Base-by-base conservation (phyloP, 192 early-diverging fungal species). In the Endogone sp. region DNA sequence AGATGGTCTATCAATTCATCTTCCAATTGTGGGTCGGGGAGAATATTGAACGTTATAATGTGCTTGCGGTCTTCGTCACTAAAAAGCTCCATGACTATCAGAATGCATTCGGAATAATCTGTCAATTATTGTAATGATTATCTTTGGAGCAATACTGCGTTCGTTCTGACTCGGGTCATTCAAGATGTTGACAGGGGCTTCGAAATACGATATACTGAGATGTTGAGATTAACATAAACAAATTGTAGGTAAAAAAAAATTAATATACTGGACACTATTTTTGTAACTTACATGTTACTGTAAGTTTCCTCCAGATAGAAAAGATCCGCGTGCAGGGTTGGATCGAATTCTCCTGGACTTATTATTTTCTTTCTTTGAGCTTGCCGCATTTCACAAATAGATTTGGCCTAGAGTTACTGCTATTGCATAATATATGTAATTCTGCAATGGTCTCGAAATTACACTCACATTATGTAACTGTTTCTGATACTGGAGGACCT, bases 21-120 rank as follows among this genome's bases (percentile, higher is more conserved):
- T 62, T 26, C 21, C 37, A 68, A 0, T 29, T 68, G 56, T 3
- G 21, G 2, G 8, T 68, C 66, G 37, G 57, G 27, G 2, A 32
- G 32, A 58, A 2, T 29, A 60, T 68, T 68, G 26, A 56, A 28
- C 4, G 66, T 68, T n/a, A 60, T 68, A 28, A 68, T 68, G 20
- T 68, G 66, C 0, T 68, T 54, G 8, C 60, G 66, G 27, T 68
- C 66, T 28, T 24, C 58, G 29, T 60, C 66, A 13, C 13, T 44
- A 13, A 44, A 44, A 13, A 44, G 37, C 6, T 44, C 37, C 37
- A 44, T 44, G 4, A 44, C 37, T n/a, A 49, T 49, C 37, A 49
- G 37, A 49, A 49, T 49, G 37, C 37, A 49, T 49, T 49, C 37
- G 37, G 37, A 49, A 49, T 49, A 49, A 49, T 49, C 37, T 49